A percentile compares a stretch with the other conserved stretches of the same genome.
These are phyloP conservation scores for Botrytis cinerea DNA, from an alignment of 2,329 filamentous ascomycete genomes.

Conservation along the genomic window DNA sequence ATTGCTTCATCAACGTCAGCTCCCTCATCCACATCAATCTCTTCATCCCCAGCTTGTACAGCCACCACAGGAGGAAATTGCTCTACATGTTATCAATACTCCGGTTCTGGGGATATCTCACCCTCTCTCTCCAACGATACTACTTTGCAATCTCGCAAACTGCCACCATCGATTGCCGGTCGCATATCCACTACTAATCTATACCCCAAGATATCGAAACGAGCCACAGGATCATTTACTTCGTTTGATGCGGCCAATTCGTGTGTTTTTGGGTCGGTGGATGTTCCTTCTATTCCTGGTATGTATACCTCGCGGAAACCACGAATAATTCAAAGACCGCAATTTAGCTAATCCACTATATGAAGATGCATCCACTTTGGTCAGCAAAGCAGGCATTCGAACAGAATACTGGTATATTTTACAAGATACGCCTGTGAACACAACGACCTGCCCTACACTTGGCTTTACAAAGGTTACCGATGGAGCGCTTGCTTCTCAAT, in stretches of 20 bases:
- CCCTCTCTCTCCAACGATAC: background rate
- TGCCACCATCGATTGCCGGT: conserved; percentile 6
- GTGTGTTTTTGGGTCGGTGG: background rate
- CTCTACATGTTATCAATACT: conserved; percentile 10
- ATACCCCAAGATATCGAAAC: background rate
- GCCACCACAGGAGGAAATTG: background rate
- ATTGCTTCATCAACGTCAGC: background rate
- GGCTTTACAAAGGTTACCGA: conserved; percentile 3
- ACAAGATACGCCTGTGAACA: background rate
- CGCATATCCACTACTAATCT: conserved; percentile 3
- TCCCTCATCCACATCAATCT: background rate
- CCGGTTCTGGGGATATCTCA: background rate
- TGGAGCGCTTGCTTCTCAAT: conserved; percentile 4
- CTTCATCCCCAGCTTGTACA: background rate
- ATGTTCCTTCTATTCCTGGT: background rate
- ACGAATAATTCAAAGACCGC: background rate
- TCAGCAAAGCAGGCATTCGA: background rate
- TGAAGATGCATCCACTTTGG: conserved; percentile 6
- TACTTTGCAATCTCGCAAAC: background rate
- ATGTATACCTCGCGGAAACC: background rate
- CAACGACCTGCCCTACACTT: conserved; percentile 6
- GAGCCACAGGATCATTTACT: background rate
- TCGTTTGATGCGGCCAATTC: background rate
- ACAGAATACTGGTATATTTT: conserved; percentile 15
- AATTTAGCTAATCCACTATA: background rate